Percentiles rank a stretch among this genome's conserved stretches.
Evolutionary conservation across 73 alveolate species (phyloP).

Genomic region (Tetrahymena malaccensis): DNA sequence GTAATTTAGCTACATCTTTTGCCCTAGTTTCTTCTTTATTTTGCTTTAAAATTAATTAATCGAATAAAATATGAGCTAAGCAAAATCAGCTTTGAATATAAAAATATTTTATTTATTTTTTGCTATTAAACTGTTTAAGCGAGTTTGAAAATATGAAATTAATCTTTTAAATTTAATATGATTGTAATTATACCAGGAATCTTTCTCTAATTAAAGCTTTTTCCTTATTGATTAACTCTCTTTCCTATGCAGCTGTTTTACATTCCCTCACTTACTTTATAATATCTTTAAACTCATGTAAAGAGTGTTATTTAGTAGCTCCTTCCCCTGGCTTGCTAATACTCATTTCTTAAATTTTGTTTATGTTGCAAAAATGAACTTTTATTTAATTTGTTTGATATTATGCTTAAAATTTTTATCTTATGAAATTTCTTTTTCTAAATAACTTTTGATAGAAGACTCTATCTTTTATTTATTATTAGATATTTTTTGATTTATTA

Average conservation of each 20-base stretch:
- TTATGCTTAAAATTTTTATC: not conserved
- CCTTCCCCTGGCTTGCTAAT: not conserved
- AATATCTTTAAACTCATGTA: constrained; percentile 85
- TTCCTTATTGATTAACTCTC: constrained; percentile 89
- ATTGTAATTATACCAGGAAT: constrained; percentile 62
- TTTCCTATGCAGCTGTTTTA: constrained; percentile 96
- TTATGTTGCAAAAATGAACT: not conserved
- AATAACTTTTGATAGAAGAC: not conserved
- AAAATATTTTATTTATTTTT: too few species aligned
- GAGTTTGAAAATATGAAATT: too few species aligned
- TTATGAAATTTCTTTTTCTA: not conserved
- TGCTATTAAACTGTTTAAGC: too few species aligned
- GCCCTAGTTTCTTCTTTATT: constrained; percentile 88
- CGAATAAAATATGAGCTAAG: not conserved
- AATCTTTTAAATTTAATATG: too few species aligned
- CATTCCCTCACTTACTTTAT: constrained; percentile 96
- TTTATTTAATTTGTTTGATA: not conserved
- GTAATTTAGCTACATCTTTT: constrained; percentile 91
- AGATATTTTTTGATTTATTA: not conserved
- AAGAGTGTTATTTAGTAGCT: not conserved
- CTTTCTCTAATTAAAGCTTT: constrained; percentile 97
- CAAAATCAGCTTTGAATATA: not conserved
- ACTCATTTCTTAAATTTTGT: not conserved
- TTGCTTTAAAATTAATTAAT: constrained; percentile 35
- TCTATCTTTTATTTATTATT: not conserved